phyloP scores from a whole-genome alignment of 441 rosid species.

The Gossypium schwendimanii region DNA sequence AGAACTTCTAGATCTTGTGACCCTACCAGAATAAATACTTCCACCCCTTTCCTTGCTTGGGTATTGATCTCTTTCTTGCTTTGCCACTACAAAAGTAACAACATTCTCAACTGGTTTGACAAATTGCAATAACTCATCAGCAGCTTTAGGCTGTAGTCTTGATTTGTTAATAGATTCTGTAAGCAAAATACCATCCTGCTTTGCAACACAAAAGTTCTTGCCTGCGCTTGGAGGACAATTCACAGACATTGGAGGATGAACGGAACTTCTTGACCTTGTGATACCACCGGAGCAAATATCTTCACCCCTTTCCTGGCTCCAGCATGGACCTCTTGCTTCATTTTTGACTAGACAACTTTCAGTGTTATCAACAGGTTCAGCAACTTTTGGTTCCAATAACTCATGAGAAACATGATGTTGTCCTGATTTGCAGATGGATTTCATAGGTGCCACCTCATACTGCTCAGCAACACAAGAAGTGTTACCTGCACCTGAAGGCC shows the following conservation, averaged over 20 bases:
- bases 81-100: background rate
- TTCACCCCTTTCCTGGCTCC: conserved; percentile 26
- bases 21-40: conserved; percentile 26
- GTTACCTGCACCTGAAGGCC: conserved; percentile 23
- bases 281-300: conserved; percentile 27
- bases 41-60: conserved; percentile 25
- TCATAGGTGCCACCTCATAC: conserved; percentile 19
- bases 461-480: conserved; percentile 27
- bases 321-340: conserved; percentile 20
- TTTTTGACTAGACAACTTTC: background rate
- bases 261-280: conserved; percentile 33
- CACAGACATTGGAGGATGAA: conserved; percentile 18
- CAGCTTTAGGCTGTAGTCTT: conserved; percentile 5
- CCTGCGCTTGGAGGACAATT: conserved; percentile 25
- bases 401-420: background rate
- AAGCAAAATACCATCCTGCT: conserved; percentile 24
- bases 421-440: conserved; percentile 12
- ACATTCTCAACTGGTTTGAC: background rate
- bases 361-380: background rate
- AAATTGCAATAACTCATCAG: background rate
- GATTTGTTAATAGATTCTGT: conserved; percentile 18
- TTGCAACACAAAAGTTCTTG: conserved; percentile 23
- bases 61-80: conserved; percentile 20
- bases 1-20: conserved; percentile 34
- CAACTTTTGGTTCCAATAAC: background rate